Percentiles rank a stretch among this genome's conserved stretches.
These are phyloP conservation scores for Salvia rosmarinus DNA, from an alignment of 257 asterid genomes.

Conservation along the genomic window DNA sequence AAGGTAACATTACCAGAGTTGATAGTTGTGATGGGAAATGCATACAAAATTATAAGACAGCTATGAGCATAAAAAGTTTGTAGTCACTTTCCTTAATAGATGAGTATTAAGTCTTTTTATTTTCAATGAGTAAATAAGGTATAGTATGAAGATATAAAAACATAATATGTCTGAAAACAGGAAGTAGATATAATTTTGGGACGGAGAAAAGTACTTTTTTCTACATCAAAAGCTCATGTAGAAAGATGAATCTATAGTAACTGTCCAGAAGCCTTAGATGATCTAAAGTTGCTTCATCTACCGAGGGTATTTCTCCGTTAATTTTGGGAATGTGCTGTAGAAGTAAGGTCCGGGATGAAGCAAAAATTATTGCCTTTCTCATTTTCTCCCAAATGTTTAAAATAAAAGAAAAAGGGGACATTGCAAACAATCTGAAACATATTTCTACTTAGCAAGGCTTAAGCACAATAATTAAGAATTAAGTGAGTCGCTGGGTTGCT, in stretches of 20 bases:
- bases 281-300: conserved; percentile 88
- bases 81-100: too few species aligned
- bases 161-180: background rate
- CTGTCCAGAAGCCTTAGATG: conserved; percentile 94
- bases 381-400: background rate
- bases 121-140: background rate
- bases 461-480: background rate
- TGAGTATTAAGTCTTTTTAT: too few species aligned
- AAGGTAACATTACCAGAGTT: conserved; percentile 35
- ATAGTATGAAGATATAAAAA: background rate
- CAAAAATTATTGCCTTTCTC: conserved; percentile 1
- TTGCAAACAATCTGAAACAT: too few species aligned
- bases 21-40: conserved; percentile 15
- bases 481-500: background rate
- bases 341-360: conserved; percentile 21
- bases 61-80: too few species aligned
- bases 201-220: background rate
- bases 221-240: conserved; percentile 4
- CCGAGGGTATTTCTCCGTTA: conserved; percentile 92
- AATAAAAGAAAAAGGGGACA: too few species aligned
- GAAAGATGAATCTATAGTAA: conserved; percentile 44
- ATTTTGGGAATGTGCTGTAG: conserved; percentile 93
- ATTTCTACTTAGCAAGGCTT: background rate
- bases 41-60: background rate
- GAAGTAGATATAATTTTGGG: background rate